These are phyloP conservation scores for Phytophthora vignae DNA, from an alignment of 352 stramenopile species.

Conservation along the genomic window DNA sequence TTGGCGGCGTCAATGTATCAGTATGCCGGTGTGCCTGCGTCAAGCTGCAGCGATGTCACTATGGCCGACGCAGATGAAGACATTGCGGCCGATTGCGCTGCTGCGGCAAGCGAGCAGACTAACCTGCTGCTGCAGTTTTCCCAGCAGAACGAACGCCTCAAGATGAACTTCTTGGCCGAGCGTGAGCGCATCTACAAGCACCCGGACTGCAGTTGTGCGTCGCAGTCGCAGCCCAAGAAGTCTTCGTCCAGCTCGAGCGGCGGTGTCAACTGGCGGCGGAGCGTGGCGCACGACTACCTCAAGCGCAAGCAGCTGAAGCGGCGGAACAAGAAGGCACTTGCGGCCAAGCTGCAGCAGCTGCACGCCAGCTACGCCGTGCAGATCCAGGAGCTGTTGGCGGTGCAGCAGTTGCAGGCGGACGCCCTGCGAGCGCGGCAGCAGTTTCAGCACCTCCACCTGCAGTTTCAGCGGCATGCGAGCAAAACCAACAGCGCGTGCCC, in stretches of 20 bases:
- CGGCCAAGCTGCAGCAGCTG: slow-evolving; percentile 56
- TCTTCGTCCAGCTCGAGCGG: slow-evolving; percentile 11
- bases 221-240: slow-evolving; percentile 35
- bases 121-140: slow-evolving; percentile 57
- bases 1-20: slow-evolving; percentile 57
- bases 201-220: slow-evolving; percentile 50
- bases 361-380: slow-evolving; percentile 51
- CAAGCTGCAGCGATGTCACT: slow-evolving; percentile 5
- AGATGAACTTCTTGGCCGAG: slow-evolving; percentile 57
- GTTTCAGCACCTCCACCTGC: slow-evolving; percentile 46
- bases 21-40: slow-evolving; percentile 19
- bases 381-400: slow-evolving; percentile 47
- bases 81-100: slow-evolving; percentile 15
- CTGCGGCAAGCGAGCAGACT: slow-evolving; percentile 42
- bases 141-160: slow-evolving; percentile 56
- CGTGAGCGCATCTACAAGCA: slow-evolving; percentile 58
- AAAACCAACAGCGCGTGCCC: slow-evolving; percentile 14
- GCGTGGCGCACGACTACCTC: slow-evolving; percentile 55
- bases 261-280: slow-evolving; percentile 60
- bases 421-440: slow-evolving; percentile 55
- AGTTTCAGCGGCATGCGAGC: slow-evolving; percentile 19
- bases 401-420: slow-evolving; percentile 65
- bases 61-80: slow-evolving; percentile 13
- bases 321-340: slow-evolving; percentile 74
- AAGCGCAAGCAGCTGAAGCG: slow-evolving; percentile 80